Base-by-base conservation (phyloP, 2,329 filamentous ascomycete genomes). In the Epichloe hybrida region DNA sequence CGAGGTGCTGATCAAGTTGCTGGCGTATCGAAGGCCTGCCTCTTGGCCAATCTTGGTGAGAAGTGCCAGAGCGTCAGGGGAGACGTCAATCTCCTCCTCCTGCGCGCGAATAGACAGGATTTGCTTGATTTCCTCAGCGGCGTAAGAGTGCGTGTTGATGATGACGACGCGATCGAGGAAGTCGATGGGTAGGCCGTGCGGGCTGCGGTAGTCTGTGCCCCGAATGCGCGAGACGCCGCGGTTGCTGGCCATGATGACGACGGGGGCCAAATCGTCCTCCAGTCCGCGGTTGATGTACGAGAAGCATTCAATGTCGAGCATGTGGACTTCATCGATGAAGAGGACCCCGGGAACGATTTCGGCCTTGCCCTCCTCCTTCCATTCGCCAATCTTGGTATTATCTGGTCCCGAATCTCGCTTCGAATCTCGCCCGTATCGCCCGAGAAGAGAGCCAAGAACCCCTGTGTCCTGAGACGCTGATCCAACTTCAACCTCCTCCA, bases 191-290 rank as follows among this genome's bases (percentile, higher is more conserved):
- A 98, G 75, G 31, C 93, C 93, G 66, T 98, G 93, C 2, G 93
- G 93, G 59, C 86, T 93, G 60, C 81, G 84, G 71, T 97, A 96
- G 66, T 88, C 86, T 51, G 93, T 98, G 52, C 93, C 93, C 35
- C 93, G 82, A 63, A 98, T 96, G 58, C 85, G 84, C 38, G 93
- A 87, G 67, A 89, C 81, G 56, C 93, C 93, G 53, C 93, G 80
- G 73, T 98, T 98, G 76, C 87, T 95, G 50, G 93, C 93, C 93
- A 98, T 98, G 70, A 98, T 98, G 67, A 98, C 90, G 57, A 98
- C 90, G 39, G 93, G 93, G 1, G 93, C 89, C 35, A 98, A 78
- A 61, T 97, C 89, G 54, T 90, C 88, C 70, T 98, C 93, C 43
- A 98, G 76, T 1, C 93, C 93, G 49, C 93, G 86, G 74, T 98